These are phyloP conservation scores for Knufia fluminis DNA, from an alignment of 2,329 filamentous ascomycete species.

Conservation along the genomic window DNA sequence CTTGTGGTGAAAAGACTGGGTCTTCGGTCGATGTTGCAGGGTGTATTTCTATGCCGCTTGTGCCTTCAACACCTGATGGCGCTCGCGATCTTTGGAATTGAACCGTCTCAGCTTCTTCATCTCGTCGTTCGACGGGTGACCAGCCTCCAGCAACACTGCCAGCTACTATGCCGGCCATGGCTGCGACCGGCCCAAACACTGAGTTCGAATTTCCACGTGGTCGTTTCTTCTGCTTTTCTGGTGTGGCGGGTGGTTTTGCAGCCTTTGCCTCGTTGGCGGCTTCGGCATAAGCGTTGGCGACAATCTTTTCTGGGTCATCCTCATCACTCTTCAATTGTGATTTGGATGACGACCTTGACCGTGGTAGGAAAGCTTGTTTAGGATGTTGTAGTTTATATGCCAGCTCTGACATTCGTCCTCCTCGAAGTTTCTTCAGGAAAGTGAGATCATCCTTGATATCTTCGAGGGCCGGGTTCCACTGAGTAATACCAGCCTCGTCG, in stretches of 20 bases:
- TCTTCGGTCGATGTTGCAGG: slow-evolving; percentile 38
- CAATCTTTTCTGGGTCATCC: slow-evolving; percentile 33
- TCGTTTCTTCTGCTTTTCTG: slow-evolving; percentile 42
- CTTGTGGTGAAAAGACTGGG: slow-evolving; percentile 32
- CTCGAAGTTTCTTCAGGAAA: slow-evolving; percentile 55
- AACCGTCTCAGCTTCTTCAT: slow-evolving; percentile 27
- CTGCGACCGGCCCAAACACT: slow-evolving; percentile 49
- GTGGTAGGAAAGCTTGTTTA: slow-evolving; percentile 37
- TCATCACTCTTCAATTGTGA: slow-evolving; percentile 34
- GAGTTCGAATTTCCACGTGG: slow-evolving; percentile 52
- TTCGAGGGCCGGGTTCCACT: slow-evolving; percentile 53
- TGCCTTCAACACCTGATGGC: slow-evolving; percentile 32
- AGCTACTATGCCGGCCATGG: slow-evolving; percentile 58
- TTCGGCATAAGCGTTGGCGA: slow-evolving; percentile 47
- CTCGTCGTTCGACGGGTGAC: slow-evolving; percentile 49
- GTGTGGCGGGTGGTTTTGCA: slow-evolving; percentile 40
- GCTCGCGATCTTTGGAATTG: slow-evolving; percentile 30
- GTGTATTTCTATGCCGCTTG: slow-evolving; percentile 39
- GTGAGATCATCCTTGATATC: slow-evolving; percentile 56
- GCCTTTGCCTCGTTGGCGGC: slow-evolving; percentile 30
- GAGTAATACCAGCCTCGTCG: slow-evolving; percentile 35
- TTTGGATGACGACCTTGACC: slow-evolving; percentile 25
- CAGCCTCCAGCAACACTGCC: slow-evolving; percentile 53
- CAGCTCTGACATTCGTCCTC: slow-evolving; percentile 51
- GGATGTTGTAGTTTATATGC: slow-evolving; percentile 55